phyloP scores from a whole-genome alignment of 257 asterid species.

The Ligustrum vulgare region DNA sequence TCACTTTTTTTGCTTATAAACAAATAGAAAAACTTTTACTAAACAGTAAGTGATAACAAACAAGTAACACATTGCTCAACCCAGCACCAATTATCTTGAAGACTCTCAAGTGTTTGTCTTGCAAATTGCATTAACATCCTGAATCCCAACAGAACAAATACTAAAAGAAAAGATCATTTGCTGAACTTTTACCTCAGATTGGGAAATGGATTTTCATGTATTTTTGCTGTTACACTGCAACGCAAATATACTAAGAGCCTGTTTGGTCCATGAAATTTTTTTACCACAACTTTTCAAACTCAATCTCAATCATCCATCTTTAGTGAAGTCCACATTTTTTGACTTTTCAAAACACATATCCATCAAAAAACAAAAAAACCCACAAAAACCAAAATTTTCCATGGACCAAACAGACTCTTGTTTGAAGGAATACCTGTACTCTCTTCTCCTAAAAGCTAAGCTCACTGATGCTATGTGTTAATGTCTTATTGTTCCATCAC shows the following conservation, averaged over 20 bases:
- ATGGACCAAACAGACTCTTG: too few relatives aligned
- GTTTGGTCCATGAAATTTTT: too few relatives aligned
- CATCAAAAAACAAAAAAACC: too few relatives aligned
- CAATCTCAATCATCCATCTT: too few relatives aligned
- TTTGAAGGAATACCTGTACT: neutral
- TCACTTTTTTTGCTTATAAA: too few relatives aligned
- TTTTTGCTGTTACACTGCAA: neutral
- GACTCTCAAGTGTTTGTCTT: neutral
- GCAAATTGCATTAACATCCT: neutral
- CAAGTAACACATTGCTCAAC: neutral
- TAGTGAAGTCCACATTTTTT: too few relatives aligned
- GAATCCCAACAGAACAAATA: neutral
- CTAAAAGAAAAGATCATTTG: neutral
- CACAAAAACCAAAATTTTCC: too few relatives aligned
- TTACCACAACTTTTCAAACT: too few relatives aligned
- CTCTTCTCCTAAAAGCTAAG: neutral
- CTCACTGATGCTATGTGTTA: neutral
- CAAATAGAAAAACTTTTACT: too few relatives aligned
- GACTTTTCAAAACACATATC: too few relatives aligned
- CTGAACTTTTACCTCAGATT: neutral
- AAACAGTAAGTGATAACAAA: neutral
- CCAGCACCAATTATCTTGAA: neutral
- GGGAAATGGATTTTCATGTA: neutral
- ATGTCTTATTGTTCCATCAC: neutral
- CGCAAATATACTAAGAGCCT: neutral